A percentile compares a stretch with the other conserved stretches of the same genome.
These are phyloP conservation scores for Phylloporus scabripes DNA, from an alignment of 768 basidiomycete genomes.

Conservation along the genomic window DNA sequence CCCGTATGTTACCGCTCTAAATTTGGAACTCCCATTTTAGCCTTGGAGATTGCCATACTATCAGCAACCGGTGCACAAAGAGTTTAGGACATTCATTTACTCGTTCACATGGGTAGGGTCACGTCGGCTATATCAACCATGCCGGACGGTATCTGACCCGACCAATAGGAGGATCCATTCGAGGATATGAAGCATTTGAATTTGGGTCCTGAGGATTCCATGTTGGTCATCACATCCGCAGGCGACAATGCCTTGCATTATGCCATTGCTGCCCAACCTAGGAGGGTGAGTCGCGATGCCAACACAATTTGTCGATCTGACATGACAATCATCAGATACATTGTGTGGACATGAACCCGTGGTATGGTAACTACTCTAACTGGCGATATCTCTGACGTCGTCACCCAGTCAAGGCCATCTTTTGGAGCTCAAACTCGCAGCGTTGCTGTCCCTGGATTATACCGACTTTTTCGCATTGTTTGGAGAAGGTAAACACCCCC, in stretches of 20 bases:
- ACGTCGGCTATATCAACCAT: not conserved
- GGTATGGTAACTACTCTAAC: slow-evolving; percentile 23
- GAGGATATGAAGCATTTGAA: slow-evolving; percentile 64
- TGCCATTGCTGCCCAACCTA: slow-evolving; percentile 57
- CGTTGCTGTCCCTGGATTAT: slow-evolving; percentile 49
- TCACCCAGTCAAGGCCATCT: slow-evolving; percentile 61
- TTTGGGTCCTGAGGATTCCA: slow-evolving; percentile 54
- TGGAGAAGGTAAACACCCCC: slow-evolving; percentile 54
- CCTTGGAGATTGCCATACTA: slow-evolving; percentile 69
- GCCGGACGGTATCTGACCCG: not conserved
- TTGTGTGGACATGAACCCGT: slow-evolving; percentile 71
- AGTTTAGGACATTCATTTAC: slow-evolving; percentile 59
- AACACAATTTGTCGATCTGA: not conserved
- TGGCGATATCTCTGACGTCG: not conserved
- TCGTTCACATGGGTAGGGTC: slow-evolving; percentile 51
- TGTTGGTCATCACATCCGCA: slow-evolving; percentile 71
- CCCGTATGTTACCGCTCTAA: not conserved
- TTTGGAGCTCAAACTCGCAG: slow-evolving; percentile 72
- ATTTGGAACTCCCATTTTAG: slow-evolving; percentile 20
- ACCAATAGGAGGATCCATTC: slow-evolving; percentile 59
- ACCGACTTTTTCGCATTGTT: slow-evolving; percentile 64
- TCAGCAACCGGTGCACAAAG: slow-evolving; percentile 62
- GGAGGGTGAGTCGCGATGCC: slow-evolving; percentile 34
- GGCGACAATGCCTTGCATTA: slow-evolving; percentile 81
- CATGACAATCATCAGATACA: slow-evolving; percentile 41